Evolutionary conservation across 2,329 filamentous ascomycete genomes (phyloP), one percentile per base, ranked within the genome.

Genomic region (Colletotrichum brevisporum): DNA sequence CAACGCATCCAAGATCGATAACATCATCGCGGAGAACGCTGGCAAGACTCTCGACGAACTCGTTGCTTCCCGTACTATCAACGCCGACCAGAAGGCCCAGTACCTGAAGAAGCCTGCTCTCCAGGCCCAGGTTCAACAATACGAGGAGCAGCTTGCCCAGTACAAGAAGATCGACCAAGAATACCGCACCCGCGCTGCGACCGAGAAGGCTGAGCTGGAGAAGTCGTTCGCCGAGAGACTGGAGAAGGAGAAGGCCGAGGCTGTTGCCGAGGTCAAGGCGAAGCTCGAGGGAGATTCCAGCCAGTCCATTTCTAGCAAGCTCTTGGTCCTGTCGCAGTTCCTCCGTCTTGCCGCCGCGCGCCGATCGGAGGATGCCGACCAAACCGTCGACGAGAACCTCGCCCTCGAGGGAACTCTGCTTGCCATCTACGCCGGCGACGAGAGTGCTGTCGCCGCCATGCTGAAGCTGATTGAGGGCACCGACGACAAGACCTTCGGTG

Each of bases 341-440:
- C 83, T 96, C 72, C 90, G 92, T 73, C 87, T 94, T 45, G 93
- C 93, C 69, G 93, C 93, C 67, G 90, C 92, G 74, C 90, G 93
- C 73, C 88, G 92, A 74, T 86, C 89, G 21, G 91, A 93, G 76
- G 92, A 92, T 72, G 87, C 84, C 63, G 87, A 92, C 74, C 86
- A 88, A 55, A 81, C 84, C 48, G 79, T 86, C 5, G 92, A 94
- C 66, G 92, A 95, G 83, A 94, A 91, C 80, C 90, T 90, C 80
- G 94, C 93, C 43, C 90, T 96, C 69, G 93, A 97, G 81, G 93
- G 93, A 60, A 90, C 94, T 41, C 85, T 97, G 67, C 85, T 94
- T 54, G 87, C 91, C 69, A 91, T 96, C 39, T 96, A 97, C 80
- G 89, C 90, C 53, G 94, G 93, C 54, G 92, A 95, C 75, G 88